A percentile compares a stretch with the other conserved stretches of the same genome.
Evolutionary conservation across 208 protist genomes (phyloP).

Genomic region (Leishmania amazonensis): DNA sequence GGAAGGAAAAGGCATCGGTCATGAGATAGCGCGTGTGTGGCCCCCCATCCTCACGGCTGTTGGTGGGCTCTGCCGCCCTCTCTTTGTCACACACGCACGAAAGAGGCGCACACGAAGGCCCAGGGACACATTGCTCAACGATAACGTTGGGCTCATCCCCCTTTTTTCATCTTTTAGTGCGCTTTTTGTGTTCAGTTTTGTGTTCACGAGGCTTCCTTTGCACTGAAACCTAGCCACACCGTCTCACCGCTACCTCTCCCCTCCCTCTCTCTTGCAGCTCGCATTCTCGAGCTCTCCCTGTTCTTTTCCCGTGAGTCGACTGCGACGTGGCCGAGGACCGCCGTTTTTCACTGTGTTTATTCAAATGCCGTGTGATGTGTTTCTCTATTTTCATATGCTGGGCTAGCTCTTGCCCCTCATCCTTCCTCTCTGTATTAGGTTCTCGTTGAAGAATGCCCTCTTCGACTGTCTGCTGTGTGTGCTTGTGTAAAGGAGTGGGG

Average conservation of each 20-base stretch:
- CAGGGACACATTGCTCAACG: background rate
- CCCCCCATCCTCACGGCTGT: background rate
- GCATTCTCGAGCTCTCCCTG: background rate
- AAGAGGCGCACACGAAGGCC: background rate
- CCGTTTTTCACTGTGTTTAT: background rate
- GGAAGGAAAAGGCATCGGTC: background rate
- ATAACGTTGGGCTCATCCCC: background rate
- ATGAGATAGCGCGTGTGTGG: background rate
- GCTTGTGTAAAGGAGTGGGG: background rate
- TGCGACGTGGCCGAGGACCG: background rate
- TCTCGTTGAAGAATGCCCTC: background rate
- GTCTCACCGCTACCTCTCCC: background rate
- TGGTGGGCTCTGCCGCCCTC: background rate
- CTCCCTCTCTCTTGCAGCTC: background rate
- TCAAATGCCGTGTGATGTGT: background rate
- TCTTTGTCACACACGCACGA: background rate
- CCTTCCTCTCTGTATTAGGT: background rate
- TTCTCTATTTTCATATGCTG: background rate
- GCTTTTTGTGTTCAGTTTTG: background rate
- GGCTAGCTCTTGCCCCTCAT: background rate
- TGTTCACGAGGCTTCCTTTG: background rate
- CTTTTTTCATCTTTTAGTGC: background rate
- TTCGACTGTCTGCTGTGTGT: background rate
- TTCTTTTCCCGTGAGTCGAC: background rate
- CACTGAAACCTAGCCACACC: background rate